phyloP scores from a whole-genome alignment of 2,329 filamentous ascomycete genomes.

The Penicillium decumbens region DNA sequence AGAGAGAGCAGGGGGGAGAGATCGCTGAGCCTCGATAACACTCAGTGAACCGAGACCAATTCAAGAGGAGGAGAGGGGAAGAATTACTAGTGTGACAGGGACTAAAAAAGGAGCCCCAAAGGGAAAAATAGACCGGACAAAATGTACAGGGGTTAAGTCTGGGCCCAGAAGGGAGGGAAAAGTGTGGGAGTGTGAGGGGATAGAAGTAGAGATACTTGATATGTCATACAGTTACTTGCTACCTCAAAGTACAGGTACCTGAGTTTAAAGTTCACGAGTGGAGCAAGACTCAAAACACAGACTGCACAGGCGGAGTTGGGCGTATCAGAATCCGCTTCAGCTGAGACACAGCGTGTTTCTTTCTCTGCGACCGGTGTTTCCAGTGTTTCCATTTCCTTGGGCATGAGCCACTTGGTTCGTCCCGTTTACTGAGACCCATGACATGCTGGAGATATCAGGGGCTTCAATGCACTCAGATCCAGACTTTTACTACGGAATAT shows the following conservation, averaged over 20 bases:
- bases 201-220: background rate
- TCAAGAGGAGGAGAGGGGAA: slow-evolving; percentile 2
- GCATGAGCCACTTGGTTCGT: background rate
- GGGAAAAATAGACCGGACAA: slow-evolving; percentile 10
- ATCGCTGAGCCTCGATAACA: background rate
- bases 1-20: background rate
- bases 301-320: slow-evolving; percentile 3
- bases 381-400: slow-evolving; percentile 15
- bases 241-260: slow-evolving; percentile 14
- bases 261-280: slow-evolving; percentile 14
- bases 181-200: slow-evolving; percentile 7
- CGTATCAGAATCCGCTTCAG: slow-evolving; percentile 22
- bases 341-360: slow-evolving; percentile 37
- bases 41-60: background rate
- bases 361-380: slow-evolving; percentile 1
- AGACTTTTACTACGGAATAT: background rate
- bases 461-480: background rate
- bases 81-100: slow-evolving; percentile 10
- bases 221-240: background rate
- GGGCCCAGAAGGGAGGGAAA: slow-evolving; percentile 9
- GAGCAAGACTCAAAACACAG: slow-evolving; percentile 13
- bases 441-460: background rate
- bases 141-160: slow-evolving; percentile 9
- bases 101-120: slow-evolving; percentile 7
- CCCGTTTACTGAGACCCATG: background rate